Evolutionary conservation across 257 asterid genomes (phyloP).

Genomic region (Ajuga chamaepitys): DNA sequence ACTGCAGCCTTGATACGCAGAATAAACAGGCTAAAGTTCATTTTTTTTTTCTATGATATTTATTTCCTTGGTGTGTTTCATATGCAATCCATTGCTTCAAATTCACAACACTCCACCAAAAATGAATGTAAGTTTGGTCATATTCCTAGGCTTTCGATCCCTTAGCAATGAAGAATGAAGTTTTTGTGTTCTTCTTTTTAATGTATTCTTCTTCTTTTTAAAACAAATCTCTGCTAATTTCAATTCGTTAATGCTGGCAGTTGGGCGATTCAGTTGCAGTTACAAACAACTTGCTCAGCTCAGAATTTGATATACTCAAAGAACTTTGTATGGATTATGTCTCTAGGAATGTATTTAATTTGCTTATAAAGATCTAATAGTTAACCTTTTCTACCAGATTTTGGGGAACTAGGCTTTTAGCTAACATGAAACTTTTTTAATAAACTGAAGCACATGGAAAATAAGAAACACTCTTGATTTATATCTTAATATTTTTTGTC

Average conservation of each 20-base stretch:
- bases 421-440: not conserved
- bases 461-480: not conserved
- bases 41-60: no score
- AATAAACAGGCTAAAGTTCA: no score
- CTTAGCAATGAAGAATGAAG: no score
- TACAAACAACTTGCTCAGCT: constrained; percentile 35
- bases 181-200: no score
- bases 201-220: no score
- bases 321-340: constrained; percentile 57
- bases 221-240: not conserved
- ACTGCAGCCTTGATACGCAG: no score
- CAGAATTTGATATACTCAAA: constrained; percentile 61
- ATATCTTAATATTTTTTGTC: not conserved
- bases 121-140: no score
- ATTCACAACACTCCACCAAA: no score
- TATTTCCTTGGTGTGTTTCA: no score
- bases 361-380: constrained; percentile 19
- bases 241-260: constrained; percentile 21
- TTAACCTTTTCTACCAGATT: not conserved
- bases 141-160: no score
- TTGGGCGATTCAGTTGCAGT: constrained; percentile 45
- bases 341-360: not conserved
- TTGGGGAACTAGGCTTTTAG: constrained; percentile 30
- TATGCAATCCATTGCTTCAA: no score
- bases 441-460: not conserved